Evolutionary conservation across 164 flowering plant species (phyloP), one percentile per base, ranked within the genome.

Genomic region (Piper betle): DNA sequence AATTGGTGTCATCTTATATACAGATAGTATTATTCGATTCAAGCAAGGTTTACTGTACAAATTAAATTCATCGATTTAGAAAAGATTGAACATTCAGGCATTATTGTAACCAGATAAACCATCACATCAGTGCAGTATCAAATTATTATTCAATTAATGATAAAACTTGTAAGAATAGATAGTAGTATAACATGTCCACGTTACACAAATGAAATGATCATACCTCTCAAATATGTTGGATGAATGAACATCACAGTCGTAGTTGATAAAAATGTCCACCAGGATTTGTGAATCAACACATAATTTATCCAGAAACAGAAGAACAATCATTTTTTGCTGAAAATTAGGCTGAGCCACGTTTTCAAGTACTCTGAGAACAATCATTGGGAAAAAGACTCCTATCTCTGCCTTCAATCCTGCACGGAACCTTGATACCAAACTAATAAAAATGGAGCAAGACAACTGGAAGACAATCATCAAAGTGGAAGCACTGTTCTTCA

Each of bases 341-440:
- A 82, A 94, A 81, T 88, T 91, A 52, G 99, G 99, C 70, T 94
- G 97, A 52, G 87, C 77, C 62, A 94, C 99, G 73, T 94, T 94
- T 74, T 94, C 99, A 72, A 94, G 67, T 61, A 94, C 97, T 74
- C 99, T 81, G 17, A 94, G 92, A 69, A 94, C 97, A 68, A 94
- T 91, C 97, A 94, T 94, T 48, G 99, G 99, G 69, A 88, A 94
- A 74, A 94, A 94, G 19, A 94, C 97, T 50, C 99, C 99, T 73
- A 94, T 94, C 79, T 94, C 97, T 75, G 99, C 99, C 75, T 94
- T 94, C 79, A 94, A 66, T 61, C 99, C 99, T 72, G 96, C 93
- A 75, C 99, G 87, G 74, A 91, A 94, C 76, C 96, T 80, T 66
- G 97, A 80, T 19, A 94, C 95, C 71, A 94, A 77, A 68, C 99